Conservation (phyloP, 371 early-diverging fungal species). For the Apophysomyces ossiformis region DNA sequence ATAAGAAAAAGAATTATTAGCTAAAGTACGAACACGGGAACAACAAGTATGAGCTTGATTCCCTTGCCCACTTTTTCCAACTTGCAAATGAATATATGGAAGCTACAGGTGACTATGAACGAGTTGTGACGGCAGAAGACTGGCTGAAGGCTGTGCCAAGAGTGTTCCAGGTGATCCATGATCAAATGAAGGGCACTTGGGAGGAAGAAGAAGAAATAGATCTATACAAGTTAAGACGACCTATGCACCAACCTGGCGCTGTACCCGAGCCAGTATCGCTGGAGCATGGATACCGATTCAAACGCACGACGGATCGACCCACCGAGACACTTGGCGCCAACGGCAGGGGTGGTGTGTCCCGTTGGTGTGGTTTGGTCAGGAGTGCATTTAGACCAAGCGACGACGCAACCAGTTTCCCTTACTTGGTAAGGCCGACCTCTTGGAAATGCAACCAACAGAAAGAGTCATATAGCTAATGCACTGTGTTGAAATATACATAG, state of each 20-base stretch:
- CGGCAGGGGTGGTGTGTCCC: constrained; percentile 56
- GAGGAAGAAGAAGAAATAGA: constrained; percentile 23
- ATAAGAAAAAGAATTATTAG: neutral
- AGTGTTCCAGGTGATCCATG: constrained; percentile 32
- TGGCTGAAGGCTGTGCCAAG: constrained; percentile 40
- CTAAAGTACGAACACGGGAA: neutral
- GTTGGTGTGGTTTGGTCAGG: constrained; percentile 56
- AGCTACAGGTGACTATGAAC: constrained; percentile 32
- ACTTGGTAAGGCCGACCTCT: constrained; percentile 33
- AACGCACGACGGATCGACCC: constrained; percentile 40
- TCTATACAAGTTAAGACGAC: neutral
- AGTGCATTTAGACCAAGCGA: constrained; percentile 69
- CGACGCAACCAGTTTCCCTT: constrained; percentile 64
- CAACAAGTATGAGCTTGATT: constrained; percentile 55
- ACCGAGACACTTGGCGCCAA: constrained; percentile 61
- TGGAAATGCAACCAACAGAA: too few relatives aligned
- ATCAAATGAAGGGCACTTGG: constrained; percentile 46
- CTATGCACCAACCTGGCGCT: neutral
- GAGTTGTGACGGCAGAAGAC: constrained; percentile 23
- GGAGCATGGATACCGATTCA: constrained; percentile 37
- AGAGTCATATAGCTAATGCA: too few relatives aligned
- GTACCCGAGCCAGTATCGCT: constrained; percentile 25
- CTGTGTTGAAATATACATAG: constrained; percentile 11
- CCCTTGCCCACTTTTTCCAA: constrained; percentile 54
- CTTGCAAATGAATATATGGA: constrained; percentile 43